Evolutionary conservation across 805 yeast genomes (phyloP).

Genomic region (Citeromyces matritensis): DNA sequence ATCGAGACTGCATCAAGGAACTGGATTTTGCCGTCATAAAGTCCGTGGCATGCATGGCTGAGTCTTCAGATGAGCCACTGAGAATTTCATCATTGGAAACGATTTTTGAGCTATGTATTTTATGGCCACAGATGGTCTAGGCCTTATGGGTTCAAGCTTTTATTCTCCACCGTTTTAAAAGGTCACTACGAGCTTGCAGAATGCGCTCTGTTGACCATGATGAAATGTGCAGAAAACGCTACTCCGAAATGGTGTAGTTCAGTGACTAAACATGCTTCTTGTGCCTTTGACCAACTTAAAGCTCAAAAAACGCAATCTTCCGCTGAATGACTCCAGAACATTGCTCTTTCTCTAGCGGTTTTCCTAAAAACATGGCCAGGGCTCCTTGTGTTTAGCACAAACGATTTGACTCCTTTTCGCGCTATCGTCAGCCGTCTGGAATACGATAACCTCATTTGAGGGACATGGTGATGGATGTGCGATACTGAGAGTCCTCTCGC

Average conservation of each 20-base stretch:
- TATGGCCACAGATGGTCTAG: slow-evolving; percentile 24
- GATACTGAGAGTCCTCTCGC: slow-evolving; percentile 45
- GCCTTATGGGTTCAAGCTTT: slow-evolving; percentile 26
- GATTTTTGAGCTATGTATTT: slow-evolving; percentile 29
- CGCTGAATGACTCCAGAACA: slow-evolving; percentile 37
- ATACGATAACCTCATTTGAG: slow-evolving; percentile 43
- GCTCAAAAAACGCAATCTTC: slow-evolving; percentile 24
- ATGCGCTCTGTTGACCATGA: slow-evolving; percentile 27
- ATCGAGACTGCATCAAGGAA: slow-evolving; percentile 35
- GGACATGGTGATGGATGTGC: slow-evolving; percentile 52
- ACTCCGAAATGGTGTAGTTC: slow-evolving; percentile 33
- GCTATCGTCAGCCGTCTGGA: slow-evolving; percentile 47
- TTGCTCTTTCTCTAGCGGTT: slow-evolving; percentile 41
- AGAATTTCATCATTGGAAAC: slow-evolving; percentile 36
- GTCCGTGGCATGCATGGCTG: slow-evolving; percentile 50
- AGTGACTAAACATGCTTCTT: slow-evolving; percentile 46
- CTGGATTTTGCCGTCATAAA: slow-evolving; percentile 51
- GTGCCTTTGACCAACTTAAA: slow-evolving; percentile 64
- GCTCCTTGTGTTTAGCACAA: slow-evolving; percentile 23
- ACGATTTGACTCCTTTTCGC: slow-evolving; percentile 37
- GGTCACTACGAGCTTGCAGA: slow-evolving; percentile 33
- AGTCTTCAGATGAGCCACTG: slow-evolving; percentile 33
- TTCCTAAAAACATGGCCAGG: slow-evolving; percentile 71
- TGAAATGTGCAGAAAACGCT: slow-evolving; percentile 44
- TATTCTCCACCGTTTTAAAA: slow-evolving; percentile 33